Percentiles rank a stretch among this genome's conserved stretches.
These are phyloP conservation scores for Tubosaeta sp. DNA, from an alignment of 768 basidiomycete species.

Conservation along the genomic window DNA sequence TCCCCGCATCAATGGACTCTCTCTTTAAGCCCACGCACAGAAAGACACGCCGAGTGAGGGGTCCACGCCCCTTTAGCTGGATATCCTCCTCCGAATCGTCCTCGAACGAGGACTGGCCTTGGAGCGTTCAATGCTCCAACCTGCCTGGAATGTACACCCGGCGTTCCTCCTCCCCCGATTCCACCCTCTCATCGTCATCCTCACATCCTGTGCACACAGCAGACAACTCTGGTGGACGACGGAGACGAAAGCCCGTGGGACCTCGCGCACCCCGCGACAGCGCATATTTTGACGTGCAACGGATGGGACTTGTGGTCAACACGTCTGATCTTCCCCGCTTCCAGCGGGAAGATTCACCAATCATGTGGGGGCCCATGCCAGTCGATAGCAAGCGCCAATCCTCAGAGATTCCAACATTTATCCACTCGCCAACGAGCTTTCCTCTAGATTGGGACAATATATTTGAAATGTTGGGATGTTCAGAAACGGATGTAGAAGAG, in stretches of 20 bases:
- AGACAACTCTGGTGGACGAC: background rate
- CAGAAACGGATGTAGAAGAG: background rate
- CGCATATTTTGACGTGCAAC: conserved; percentile 7
- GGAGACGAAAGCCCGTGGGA: conserved; percentile 23
- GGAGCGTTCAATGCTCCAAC: conserved; percentile 5
- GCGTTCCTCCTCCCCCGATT: conserved; percentile 17
- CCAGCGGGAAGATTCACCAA: background rate
- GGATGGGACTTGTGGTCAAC: conserved; percentile 13
- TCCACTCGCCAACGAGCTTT: conserved; percentile 15
- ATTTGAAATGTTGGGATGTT: conserved; percentile 26
- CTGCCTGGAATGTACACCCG: conserved; percentile 15
- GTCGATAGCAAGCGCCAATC: background rate
- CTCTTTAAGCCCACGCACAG: conserved; percentile 5
- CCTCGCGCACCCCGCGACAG: conserved; percentile 22
- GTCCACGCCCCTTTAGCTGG: conserved; percentile 31
- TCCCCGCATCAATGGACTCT: conserved; percentile 11
- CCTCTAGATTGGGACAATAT: conserved; percentile 30
- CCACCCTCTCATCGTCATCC: conserved; percentile 3
- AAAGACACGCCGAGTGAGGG: conserved; percentile 19
- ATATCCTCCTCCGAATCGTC: conserved; percentile 13
- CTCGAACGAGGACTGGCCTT: conserved; percentile 17
- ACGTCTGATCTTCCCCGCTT: conserved; percentile 12
- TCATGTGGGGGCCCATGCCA: conserved; percentile 1
- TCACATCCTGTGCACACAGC: conserved; percentile 8
- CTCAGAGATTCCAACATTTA: conserved; percentile 2